These are phyloP conservation scores for Intubia oerlemansii DNA, from an alignment of 2,329 filamentous ascomycete genomes.

Conservation along the genomic window DNA sequence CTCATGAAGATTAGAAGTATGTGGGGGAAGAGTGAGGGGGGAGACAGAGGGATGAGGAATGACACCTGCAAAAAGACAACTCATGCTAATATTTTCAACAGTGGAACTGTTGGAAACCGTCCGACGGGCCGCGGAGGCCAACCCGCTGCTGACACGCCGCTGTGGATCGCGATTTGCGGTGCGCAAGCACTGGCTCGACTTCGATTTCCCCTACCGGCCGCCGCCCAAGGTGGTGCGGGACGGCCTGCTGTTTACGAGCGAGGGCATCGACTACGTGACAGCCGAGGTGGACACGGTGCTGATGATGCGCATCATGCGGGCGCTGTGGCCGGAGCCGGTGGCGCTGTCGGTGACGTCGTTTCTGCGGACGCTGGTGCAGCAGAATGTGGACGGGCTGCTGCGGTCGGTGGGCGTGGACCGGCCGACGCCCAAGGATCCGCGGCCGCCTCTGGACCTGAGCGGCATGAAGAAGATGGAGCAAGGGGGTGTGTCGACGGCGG, in stretches of 20 bases:
- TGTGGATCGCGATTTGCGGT: slow-evolving; percentile 27
- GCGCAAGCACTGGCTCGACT: slow-evolving; percentile 34
- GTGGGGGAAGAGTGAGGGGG: too few species aligned
- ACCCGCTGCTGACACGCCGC: slow-evolving; percentile 19
- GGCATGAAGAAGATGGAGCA: not conserved
- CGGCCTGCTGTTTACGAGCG: slow-evolving; percentile 14
- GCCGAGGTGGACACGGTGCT: slow-evolving; percentile 6
- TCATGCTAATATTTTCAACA: too few species aligned
- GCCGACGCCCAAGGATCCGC: slow-evolving; percentile 2
- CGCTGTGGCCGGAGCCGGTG: slow-evolving; percentile 31
- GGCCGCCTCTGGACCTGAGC: not conserved
- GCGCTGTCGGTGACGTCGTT: slow-evolving; percentile 30
- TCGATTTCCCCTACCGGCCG: slow-evolving; percentile 35
- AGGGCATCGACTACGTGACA: slow-evolving; percentile 4
- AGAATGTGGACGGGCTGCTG: slow-evolving; percentile 21
- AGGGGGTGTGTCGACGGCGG: too few species aligned
- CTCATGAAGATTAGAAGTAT: slow-evolving; percentile 24
- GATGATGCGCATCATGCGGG: slow-evolving; percentile 20
- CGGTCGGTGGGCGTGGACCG: slow-evolving; percentile 19
- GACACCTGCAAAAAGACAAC: too few species aligned
- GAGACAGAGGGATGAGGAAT: too few species aligned
- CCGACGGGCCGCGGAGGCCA: slow-evolving; percentile 18
- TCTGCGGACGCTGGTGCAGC: slow-evolving; percentile 22
- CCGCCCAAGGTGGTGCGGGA: slow-evolving; percentile 37
- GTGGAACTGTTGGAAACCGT: slow-evolving; percentile 19